Evolutionary conservation across 495 filamentous ascomycete species (phyloP), one percentile per base, ranked within the genome.

Genomic region (Aspergillus ostianus): DNA sequence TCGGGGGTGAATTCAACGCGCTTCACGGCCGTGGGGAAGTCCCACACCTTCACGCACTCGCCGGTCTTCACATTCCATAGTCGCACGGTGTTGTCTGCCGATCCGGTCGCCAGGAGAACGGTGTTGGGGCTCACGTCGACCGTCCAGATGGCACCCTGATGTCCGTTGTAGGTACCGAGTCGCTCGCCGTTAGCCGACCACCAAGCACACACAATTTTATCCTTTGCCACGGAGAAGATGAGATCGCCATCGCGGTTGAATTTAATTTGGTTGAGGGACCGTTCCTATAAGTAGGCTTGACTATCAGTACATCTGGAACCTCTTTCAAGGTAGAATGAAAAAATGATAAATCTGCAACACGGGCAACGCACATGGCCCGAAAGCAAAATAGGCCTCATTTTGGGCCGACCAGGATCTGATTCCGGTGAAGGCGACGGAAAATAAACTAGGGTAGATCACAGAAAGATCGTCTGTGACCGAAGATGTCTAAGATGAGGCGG

Each of bases 61-160:
- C 95, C 94, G 29, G 90, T 90, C 84, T 90, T 88, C 70, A 98
- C 84, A 70, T 99, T 92, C 94, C 94, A 99, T 71, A 99, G 81
- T 65, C 91, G 87, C 70, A 97, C 92, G 18, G 94, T 97, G 82
- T 98, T 98, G 81, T 99, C 94, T 75, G 94, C 94, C 64, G 90
- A 93, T 53, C 94, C 94, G 54, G 90, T 94, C 59, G 93, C 94
- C 70, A 98, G 89, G 68, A 98, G 84, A 62, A 90, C 90, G 63
- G 90, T 92, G 67, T 92, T 94, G 62, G 94, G 92, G 81, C 97
- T 92, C 64, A 98, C 90, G 69, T 98, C 95, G 71, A 99, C 90
- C 56, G 93, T 97, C 94, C 94, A 99, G 75, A 99, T 87, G 61
- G 94, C 95, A 75, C 94, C 94, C 71, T 93, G 88, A 82, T 99